Evolutionary conservation across 2,329 filamentous ascomycete species (phyloP), one percentile per base, ranked within the genome.

Genomic region (Lachnellula hyalina): DNA sequence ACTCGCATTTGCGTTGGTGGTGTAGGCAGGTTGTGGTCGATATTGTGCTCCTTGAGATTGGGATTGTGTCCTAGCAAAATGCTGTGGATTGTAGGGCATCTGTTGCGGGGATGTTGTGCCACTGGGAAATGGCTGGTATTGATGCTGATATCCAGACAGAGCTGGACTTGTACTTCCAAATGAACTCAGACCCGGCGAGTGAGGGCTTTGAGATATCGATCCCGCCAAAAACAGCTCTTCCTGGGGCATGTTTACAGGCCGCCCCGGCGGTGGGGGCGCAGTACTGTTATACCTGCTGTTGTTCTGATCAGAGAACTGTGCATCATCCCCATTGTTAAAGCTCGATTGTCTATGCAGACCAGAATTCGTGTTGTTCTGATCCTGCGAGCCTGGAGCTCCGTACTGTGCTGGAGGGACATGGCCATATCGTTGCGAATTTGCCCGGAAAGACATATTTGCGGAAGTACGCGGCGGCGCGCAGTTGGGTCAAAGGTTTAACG

Each of bases 261-360:
- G 66, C 41, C 52, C 55, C 48, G 67, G 63, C 63, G 52, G 49
- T 32, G 60, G 45, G 51, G 65, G 65, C 54, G 68, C 63, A 59
- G n/a, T 14, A 55, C 58, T 57, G 53, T 67, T 66, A 51, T 70
- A 70, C 63, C 58, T 63, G 55, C 55, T 65, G 48, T 61, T 61
- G 59, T 64, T 60, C 41, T 68, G 60, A 51, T 69, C 65, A 63
- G 81, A 77, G 62, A 84, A 82, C 48, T 75, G 72, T 47, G 77
- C 75, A 69, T 93, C 88, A 70, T 94, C 89, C 61, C 86, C 88
- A 62, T 79, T 83, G 70, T 90, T 85, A 74, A 89, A 91, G 74
- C 87, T 93, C 48, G 82, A 80, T 61, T 83, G 80, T 61, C 87
- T 78, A 44, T 65, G 66, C 34, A 70, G 36, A 38, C 62, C 60